Conservation (phyloP, 2,329 filamentous ascomycete species). For the Diaporthe caulivora region DNA sequence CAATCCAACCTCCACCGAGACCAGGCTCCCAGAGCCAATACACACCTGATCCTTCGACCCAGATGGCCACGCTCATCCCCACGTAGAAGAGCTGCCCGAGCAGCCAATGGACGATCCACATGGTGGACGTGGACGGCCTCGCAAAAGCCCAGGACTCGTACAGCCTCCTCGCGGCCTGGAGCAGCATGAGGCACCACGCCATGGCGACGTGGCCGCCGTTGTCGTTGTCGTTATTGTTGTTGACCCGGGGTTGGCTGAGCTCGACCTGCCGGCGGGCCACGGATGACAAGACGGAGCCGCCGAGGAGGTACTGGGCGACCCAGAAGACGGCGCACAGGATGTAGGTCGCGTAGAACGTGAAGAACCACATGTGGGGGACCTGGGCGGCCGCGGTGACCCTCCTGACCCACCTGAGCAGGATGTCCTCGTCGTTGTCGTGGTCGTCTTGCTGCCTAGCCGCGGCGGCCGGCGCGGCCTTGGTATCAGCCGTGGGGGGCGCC, state of each 20-base stretch:
- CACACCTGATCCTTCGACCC: conserved; percentile 85
- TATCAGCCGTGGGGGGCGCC: not conserved
- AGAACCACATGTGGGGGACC: conserved; percentile 91
- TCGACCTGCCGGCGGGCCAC: conserved; percentile 50
- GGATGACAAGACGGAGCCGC: conserved; percentile 54
- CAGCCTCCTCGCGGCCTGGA: conserved; percentile 81
- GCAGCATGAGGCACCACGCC: conserved; percentile 78
- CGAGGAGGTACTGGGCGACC: conserved; percentile 71
- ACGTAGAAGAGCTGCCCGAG: conserved; percentile 84
- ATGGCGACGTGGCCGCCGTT: conserved; percentile 72
- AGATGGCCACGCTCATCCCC: conserved; percentile 79
- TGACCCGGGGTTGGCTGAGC: conserved; percentile 49
- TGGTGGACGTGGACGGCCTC: conserved; percentile 77
- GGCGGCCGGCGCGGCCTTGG: not conserved
- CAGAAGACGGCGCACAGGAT: conserved; percentile 80
- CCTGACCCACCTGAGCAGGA: conserved; percentile 47
- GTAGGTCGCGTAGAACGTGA: conserved; percentile 85
- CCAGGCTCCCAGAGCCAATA: not conserved
- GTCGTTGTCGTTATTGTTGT: too few relatives aligned
- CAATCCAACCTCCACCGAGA: not conserved
- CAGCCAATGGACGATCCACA: conserved; percentile 89
- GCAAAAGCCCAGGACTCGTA: conserved; percentile 78
- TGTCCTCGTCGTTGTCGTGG: not conserved
- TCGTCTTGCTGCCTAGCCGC: not conserved
- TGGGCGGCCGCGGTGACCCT: conserved; percentile 58